Percentiles rank a stretch among this genome's conserved stretches.
These are phyloP conservation scores for Myochromella boudieri DNA, from an alignment of 768 basidiomycete species.

Conservation along the genomic window DNA sequence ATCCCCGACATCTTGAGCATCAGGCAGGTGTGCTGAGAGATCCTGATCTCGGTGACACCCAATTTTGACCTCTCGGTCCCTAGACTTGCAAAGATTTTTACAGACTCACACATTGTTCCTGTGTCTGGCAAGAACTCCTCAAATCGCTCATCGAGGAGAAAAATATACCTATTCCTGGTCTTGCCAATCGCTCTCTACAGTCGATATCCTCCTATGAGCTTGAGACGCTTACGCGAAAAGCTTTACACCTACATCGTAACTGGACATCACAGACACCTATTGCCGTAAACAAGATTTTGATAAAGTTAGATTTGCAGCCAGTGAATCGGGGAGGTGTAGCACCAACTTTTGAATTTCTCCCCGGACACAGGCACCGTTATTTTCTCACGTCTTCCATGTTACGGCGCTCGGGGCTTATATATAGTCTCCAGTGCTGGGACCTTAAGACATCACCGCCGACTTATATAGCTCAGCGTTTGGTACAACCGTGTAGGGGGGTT, in stretches of 20 bases:
- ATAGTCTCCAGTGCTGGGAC: constrained; percentile 61
- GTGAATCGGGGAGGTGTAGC: constrained; percentile 37
- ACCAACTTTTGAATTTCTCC: constrained; percentile 41
- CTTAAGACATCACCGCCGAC: constrained; percentile 27
- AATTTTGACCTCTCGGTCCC: not conserved
- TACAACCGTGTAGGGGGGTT: constrained; percentile 40
- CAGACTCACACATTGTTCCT: constrained; percentile 42
- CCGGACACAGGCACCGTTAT: constrained; percentile 38
- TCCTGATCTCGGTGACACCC: not conserved
- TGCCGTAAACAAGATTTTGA: constrained; percentile 19
- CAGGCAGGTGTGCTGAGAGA: constrained; percentile 41
- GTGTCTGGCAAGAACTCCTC: constrained; percentile 51
- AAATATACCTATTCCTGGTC: constrained; percentile 48
- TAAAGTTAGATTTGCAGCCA: constrained; percentile 22
- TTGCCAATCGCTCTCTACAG: constrained; percentile 28
- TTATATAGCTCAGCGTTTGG: constrained; percentile 42
- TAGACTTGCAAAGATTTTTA: constrained; percentile 49
- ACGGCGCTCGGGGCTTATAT: constrained; percentile 21
- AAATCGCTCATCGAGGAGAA: constrained; percentile 37
- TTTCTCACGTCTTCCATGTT: constrained; percentile 44
- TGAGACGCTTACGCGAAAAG: constrained; percentile 38
- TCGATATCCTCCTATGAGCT: constrained; percentile 41
- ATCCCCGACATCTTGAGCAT: constrained; percentile 41
- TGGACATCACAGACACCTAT: constrained; percentile 48
- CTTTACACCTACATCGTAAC: constrained; percentile 43